Percentiles rank a stretch among this genome's conserved stretches.
Conservation (phyloP, 1,139 yeast species). For the Hansenula lynferdii region DNA sequence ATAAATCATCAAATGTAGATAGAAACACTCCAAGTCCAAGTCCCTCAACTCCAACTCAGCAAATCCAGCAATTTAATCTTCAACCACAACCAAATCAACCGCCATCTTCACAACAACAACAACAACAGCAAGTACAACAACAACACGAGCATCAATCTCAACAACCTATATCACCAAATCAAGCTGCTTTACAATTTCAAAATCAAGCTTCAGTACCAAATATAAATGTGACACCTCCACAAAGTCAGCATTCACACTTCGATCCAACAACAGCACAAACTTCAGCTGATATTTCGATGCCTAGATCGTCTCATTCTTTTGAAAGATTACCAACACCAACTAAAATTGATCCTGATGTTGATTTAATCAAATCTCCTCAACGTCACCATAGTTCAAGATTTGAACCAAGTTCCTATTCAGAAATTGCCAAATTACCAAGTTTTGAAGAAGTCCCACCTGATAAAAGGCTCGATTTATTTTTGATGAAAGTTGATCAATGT, state of each 20-base stretch:
- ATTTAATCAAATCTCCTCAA: constrained; percentile 70
- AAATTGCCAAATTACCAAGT: constrained; percentile 76
- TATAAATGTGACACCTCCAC: constrained; percentile 13
- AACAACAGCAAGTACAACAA: constrained; percentile 10
- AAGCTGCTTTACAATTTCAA: constrained; percentile 15
- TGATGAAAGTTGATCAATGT: constrained; percentile 91
- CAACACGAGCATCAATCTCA: constrained; percentile 11
- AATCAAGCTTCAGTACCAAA: constrained; percentile 21
- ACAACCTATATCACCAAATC: constrained; percentile 17
- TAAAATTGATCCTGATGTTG: constrained; percentile 41
- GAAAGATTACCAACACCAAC: constrained; percentile 40
- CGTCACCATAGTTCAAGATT: constrained; percentile 93
- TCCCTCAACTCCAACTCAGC: constrained; percentile 8
- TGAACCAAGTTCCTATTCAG: constrained; percentile 73
- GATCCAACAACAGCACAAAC: constrained; percentile 13
- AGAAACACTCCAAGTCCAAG: constrained; percentile 11
- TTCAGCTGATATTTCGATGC: constrained; percentile 31
- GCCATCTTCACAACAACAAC: constrained; percentile 2
- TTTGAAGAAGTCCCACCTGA: constrained; percentile 90
- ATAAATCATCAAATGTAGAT: constrained; percentile 1
- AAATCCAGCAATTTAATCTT: constrained; percentile 1
- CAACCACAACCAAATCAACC: constrained; percentile 3
- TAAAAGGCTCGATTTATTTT: constrained; percentile 75
- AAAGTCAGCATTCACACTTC: constrained; percentile 5
- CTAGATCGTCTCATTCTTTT: constrained; percentile 39